Evolutionary conservation across 2,329 filamentous ascomycete species (phyloP).

Genomic region (Didymellaceae sp.): DNA sequence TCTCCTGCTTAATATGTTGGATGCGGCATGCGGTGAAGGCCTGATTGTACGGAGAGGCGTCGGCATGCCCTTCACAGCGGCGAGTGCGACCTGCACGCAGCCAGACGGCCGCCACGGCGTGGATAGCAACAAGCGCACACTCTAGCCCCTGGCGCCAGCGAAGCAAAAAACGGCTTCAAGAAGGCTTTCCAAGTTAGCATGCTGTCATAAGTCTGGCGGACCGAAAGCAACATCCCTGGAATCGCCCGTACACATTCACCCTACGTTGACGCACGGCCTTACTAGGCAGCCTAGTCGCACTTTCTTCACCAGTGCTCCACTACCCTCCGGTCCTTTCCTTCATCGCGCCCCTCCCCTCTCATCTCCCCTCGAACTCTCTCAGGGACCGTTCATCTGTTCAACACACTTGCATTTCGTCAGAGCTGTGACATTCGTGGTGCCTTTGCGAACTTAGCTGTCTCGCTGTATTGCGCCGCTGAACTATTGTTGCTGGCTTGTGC

Average conservation of each 20-base stretch:
- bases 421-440: conserved; percentile 25
- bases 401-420: conserved; percentile 20
- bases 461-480: conserved; percentile 17
- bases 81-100: conserved; percentile 29
- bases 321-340: conserved; percentile 36
- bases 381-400: conserved; percentile 30
- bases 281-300: conserved; percentile 38
- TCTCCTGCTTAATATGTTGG: conserved; percentile 25
- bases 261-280: conserved; percentile 39
- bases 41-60: conserved; percentile 8
- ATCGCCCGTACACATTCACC: conserved; percentile 38
- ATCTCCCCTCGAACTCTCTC: conserved; percentile 31
- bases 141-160: conserved; percentile 33
- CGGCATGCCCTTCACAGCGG: background rate
- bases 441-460: conserved; percentile 28
- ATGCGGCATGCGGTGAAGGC: conserved; percentile 23
- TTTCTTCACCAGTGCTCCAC: conserved; percentile 42
- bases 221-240: conserved; percentile 38
- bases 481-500: conserved; percentile 17
- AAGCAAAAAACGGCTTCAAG: conserved; percentile 24
- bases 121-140: conserved; percentile 15
- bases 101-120: conserved; percentile 18
- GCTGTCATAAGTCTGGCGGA: conserved; percentile 37
- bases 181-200: conserved; percentile 37
- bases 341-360: conserved; percentile 33